These are phyloP conservation scores for Aspergillus oerlinghausenensis DNA, from an alignment of 2,329 filamentous ascomycete genomes.

Conservation along the genomic window DNA sequence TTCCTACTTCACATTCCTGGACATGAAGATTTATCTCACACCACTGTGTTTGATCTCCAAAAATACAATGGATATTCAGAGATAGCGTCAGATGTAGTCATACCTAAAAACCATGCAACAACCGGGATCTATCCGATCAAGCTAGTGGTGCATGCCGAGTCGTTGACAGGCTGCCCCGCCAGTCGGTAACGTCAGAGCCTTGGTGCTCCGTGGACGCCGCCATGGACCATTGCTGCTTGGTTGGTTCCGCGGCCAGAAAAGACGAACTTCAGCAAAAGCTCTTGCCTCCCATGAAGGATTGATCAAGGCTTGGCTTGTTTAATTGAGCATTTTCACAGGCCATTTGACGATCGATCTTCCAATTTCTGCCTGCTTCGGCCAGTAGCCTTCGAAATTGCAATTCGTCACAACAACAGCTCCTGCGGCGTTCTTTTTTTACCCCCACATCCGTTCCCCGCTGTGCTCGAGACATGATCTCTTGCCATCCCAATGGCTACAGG, in stretches of 20 bases:
- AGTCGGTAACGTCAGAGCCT: constrained; percentile 3
- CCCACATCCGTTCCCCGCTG: constrained; percentile 7
- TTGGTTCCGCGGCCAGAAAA: neutral
- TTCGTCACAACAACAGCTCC: constrained; percentile 7
- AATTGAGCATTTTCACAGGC: neutral
- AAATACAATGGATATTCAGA: neutral
- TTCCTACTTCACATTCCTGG: neutral
- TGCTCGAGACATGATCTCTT: constrained; percentile 30
- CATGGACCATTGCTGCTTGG: neutral
- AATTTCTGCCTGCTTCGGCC: neutral
- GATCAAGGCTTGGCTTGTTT: neutral
- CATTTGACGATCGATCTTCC: neutral
- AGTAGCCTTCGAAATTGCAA: neutral
- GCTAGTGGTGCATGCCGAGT: neutral
- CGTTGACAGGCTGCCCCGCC: constrained; percentile 1
- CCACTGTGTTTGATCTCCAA: neutral
- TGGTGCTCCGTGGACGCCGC: neutral
- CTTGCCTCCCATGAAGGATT: neutral
- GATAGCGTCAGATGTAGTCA: neutral
- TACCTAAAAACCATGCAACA: neutral
- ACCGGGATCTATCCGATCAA: neutral
- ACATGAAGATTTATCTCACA: neutral
- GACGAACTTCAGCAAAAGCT: neutral
- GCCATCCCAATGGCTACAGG: constrained; percentile 37
- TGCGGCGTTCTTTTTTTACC: constrained; percentile 13